These are phyloP conservation scores for Zychaea mexicana DNA, from an alignment of 371 early-diverging fungal species.

Conservation along the genomic window DNA sequence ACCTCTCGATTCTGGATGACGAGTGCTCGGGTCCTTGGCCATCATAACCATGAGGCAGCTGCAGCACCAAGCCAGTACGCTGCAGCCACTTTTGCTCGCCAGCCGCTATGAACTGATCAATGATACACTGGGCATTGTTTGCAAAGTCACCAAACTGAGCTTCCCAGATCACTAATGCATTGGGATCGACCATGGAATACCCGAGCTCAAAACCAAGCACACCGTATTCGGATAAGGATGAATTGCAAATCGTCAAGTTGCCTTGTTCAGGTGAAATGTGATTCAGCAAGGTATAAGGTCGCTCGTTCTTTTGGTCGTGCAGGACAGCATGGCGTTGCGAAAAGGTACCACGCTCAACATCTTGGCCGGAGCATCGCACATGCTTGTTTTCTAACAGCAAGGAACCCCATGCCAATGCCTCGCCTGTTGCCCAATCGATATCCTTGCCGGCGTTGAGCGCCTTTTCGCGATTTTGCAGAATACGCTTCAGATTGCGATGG, in stretches of 20 bases:
- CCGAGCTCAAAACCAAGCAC: constrained; percentile 96
- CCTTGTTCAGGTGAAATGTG: constrained; percentile 84
- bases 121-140: constrained; percentile 95
- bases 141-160: constrained; percentile 98
- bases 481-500: constrained; percentile 86
- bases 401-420: constrained; percentile 92
- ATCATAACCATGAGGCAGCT: constrained; percentile 97
- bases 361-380: constrained; percentile 93
- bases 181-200: constrained; percentile 92
- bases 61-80: constrained; percentile 89
- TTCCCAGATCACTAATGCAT: constrained; percentile 95
- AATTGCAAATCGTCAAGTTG: constrained; percentile 89
- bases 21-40: constrained; percentile 99
- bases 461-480: constrained; percentile 85
- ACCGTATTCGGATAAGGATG: constrained; percentile 95
- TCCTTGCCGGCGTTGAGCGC: constrained; percentile 72
- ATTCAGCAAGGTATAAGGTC: constrained; percentile 77
- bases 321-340: constrained; percentile 96
- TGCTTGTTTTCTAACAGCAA: constrained; percentile 89
- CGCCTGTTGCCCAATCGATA: constrained; percentile 98
- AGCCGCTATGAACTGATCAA: constrained; percentile 94
- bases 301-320: constrained; percentile 86
- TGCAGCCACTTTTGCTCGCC: constrained; percentile 98
- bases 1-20: constrained; percentile 92
- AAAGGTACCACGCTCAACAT: constrained; percentile 98